These are phyloP conservation scores for Penicillium sp. DNA, from an alignment of 2,329 filamentous ascomycete genomes.

Conservation along the genomic window DNA sequence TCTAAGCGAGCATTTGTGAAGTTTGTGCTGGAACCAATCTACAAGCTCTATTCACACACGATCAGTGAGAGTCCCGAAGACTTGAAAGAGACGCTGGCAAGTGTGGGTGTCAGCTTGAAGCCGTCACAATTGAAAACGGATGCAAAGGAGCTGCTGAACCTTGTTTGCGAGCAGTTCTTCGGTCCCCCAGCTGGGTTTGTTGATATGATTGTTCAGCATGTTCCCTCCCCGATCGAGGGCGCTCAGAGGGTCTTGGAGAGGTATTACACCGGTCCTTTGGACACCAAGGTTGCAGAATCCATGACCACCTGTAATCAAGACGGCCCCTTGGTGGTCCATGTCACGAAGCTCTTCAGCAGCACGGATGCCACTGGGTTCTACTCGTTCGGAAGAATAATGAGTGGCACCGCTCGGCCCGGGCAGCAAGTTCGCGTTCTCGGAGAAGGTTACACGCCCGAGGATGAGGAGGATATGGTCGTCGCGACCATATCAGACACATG, in stretches of 20 bases:
- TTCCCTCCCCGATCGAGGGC: slow-evolving; percentile 79
- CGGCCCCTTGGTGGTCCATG: slow-evolving; percentile 82
- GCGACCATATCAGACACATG: slow-evolving; percentile 81
- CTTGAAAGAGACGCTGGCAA: slow-evolving; percentile 69
- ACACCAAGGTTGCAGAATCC: slow-evolving; percentile 70
- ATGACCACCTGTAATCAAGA: slow-evolving; percentile 83
- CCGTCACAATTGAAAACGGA: slow-evolving; percentile 88
- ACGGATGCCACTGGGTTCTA: slow-evolving; percentile 86
- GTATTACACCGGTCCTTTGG: slow-evolving; percentile 87
- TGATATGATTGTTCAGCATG: slow-evolving; percentile 86
- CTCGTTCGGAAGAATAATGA: slow-evolving; percentile 86
- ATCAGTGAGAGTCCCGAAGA: slow-evolving; percentile 86
- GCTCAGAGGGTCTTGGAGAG: slow-evolving; percentile 70
- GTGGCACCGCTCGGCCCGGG: slow-evolving; percentile 77
- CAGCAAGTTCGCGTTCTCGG: slow-evolving; percentile 84
- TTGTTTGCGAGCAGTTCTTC: slow-evolving; percentile 94
- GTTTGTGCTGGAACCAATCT: slow-evolving; percentile 92
- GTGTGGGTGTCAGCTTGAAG: slow-evolving; percentile 79
- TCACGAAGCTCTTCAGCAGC: slow-evolving; percentile 90
- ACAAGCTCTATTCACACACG: slow-evolving; percentile 94
- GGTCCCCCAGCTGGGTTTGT: slow-evolving; percentile 84
- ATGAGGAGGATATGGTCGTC: slow-evolving; percentile 93
- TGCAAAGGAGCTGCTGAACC: slow-evolving; percentile 77
- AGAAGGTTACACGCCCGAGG: slow-evolving; percentile 91
- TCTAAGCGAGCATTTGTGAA: slow-evolving; percentile 85